Base-by-base conservation (phyloP, 441 rosid genomes). In the Corymbia calophylla region DNA sequence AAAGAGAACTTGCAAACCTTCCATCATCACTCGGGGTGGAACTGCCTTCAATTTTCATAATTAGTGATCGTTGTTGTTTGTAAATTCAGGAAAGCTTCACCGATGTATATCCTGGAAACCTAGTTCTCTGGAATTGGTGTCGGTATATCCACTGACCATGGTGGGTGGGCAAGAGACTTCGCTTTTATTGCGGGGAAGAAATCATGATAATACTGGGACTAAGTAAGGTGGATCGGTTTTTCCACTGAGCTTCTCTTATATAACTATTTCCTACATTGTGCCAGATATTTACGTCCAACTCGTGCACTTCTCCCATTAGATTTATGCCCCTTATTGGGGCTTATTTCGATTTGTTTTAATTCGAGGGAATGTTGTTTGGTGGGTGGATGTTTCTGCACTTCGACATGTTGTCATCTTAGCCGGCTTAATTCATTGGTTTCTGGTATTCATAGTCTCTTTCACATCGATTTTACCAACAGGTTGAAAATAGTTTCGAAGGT, bases 401-500 rank as follows among this genome's bases (percentile, higher is more conserved):
- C 53, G 3, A 51, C 53, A 51, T 51, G 53, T 51, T 66, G 16
- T 66, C 21, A 3, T 31, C 10, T 9, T 7, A 4, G 39, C 1
- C 3, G 54, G 81, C 89, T 64, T 53, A 60, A 29, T 48, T 86
- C 62, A 31, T 53, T 53, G 91, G 87, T 55, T 89, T 87, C 54
- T 89, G 7, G 80, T 89, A 31, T 8, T 66, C 21, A 15, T 15
- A n/a, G 23, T 31, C 3, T 66, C 77, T 66, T 31, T 66, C 77
- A 7, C 77, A 66, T 66, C 31, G 60, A 87, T 85, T 58, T 91
- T 88, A 39, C 91, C 86, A 90, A 87, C 95, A 97, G 98, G 96
- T 96, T 86, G 98, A 96, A 92, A 96, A 97, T 92, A 97, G 98
- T 87, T 95, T 96, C 94, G 95, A 93, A 91, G 98, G 98, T 90